Evolutionary conservation across 768 basidiomycete species (phyloP).

Genomic region (Boletellus sp.): DNA sequence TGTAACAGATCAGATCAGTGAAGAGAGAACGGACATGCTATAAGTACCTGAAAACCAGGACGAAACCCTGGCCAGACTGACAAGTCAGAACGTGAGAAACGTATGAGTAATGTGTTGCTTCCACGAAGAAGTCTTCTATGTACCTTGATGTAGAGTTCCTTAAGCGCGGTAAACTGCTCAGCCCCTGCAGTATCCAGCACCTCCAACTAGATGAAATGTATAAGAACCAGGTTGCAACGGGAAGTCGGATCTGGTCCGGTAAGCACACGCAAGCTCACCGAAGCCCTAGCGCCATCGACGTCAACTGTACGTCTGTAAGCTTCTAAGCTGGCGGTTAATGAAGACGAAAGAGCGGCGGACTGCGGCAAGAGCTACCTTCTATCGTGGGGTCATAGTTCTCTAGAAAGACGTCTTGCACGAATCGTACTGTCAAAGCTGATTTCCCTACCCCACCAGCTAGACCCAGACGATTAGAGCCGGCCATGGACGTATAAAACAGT

Average conservation of each 20-base stretch:
- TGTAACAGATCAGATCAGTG: slow-evolving; percentile 1
- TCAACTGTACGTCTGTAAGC: slow-evolving; percentile 62
- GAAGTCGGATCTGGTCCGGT: slow-evolving; percentile 2
- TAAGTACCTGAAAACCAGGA: slow-evolving; percentile 74
- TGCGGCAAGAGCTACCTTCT: slow-evolving; percentile 50
- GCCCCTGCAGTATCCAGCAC: slow-evolving; percentile 81
- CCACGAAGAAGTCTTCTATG: not conserved
- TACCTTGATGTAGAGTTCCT: slow-evolving; percentile 83
- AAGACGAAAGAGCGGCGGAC: not conserved
- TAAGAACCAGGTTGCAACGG: slow-evolving; percentile 12
- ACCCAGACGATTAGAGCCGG: slow-evolving; percentile 5
- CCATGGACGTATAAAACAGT: not conserved
- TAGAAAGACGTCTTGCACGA: slow-evolving; percentile 67
- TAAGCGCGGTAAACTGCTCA: slow-evolving; percentile 80
- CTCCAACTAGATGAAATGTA: slow-evolving; percentile 52
- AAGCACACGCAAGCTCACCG: slow-evolving; percentile 41
- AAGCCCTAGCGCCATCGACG: slow-evolving; percentile 62
- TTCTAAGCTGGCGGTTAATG: slow-evolving; percentile 42
- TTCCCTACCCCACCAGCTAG: slow-evolving; percentile 87
- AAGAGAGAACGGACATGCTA: not conserved
- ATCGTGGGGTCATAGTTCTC: slow-evolving; percentile 83
- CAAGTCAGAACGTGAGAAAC: not conserved
- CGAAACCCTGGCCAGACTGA: slow-evolving; percentile 70
- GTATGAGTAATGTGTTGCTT: not conserved
- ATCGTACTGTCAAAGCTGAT: slow-evolving; percentile 80